Evolutionary conservation across 305 asterid genomes (phyloP).

Genomic region (Fraxinus dipetala): DNA sequence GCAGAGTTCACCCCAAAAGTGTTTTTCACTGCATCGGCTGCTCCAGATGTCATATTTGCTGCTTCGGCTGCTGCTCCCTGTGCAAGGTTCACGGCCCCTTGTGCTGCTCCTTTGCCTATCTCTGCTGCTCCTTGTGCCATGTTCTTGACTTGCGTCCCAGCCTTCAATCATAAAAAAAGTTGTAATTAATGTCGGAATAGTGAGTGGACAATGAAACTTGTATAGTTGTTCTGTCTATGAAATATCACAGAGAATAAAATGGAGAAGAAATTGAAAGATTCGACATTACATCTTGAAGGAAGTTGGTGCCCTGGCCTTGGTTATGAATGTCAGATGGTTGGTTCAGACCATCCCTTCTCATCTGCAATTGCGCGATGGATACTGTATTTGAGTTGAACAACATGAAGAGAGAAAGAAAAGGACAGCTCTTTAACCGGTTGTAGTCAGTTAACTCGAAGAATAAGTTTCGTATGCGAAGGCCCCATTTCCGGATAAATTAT

Average conservation of each 20-base stretch:
- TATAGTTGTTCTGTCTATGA: neutral
- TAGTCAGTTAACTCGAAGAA: neutral
- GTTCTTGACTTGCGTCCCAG: constrained; percentile 40
- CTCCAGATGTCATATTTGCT: constrained; percentile 31
- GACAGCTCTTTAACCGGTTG: neutral
- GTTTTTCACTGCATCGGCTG: constrained; percentile 37
- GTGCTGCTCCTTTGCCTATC: constrained; percentile 34
- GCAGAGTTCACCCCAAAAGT: constrained; percentile 24
- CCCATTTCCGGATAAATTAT: neutral
- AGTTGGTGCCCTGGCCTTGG: constrained; percentile 33
- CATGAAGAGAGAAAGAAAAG: neutral
- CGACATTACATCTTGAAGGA: constrained; percentile 55
- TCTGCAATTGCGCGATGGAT: constrained; percentile 27
- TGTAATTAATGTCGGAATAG: neutral
- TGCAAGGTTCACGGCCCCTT: constrained; percentile 29
- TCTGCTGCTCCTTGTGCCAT: constrained; percentile 39
- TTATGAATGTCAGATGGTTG: constrained; percentile 34
- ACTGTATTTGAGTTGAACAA: neutral
- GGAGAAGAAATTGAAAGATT: neutral
- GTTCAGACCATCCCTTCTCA: constrained; percentile 45
- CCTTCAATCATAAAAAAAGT: constrained; percentile 15
- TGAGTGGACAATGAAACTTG: neutral
- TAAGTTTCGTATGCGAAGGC: neutral
- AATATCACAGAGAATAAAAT: neutral
- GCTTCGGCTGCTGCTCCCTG: constrained; percentile 37